Evolutionary conservation across 768 basidiomycete species (phyloP).

Genomic region (Pholiota conissans): DNA sequence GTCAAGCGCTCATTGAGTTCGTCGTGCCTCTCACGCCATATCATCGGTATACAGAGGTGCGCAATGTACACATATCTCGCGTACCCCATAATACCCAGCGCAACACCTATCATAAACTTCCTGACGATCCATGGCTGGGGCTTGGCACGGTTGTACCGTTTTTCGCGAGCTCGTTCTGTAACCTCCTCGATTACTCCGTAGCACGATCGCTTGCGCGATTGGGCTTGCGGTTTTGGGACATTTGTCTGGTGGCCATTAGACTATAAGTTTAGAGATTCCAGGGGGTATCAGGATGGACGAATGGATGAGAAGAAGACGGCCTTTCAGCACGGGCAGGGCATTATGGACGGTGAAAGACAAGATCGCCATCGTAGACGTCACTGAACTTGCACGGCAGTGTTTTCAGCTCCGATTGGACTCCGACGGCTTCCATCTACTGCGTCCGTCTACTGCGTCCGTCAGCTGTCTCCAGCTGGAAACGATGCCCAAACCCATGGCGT

Average conservation of each 20-base stretch:
- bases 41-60: constrained; percentile 71
- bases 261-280: neutral
- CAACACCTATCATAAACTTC: constrained; percentile 66
- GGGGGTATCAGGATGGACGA: no score
- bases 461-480: neutral
- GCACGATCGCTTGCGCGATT: constrained; percentile 23
- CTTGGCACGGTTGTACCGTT: constrained; percentile 38
- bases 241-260: neutral
- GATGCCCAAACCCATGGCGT: no score
- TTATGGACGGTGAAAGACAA: no score
- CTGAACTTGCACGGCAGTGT: no score
- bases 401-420: no score
- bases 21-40: constrained; percentile 43
- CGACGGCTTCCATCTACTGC: neutral
- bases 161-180: constrained; percentile 35
- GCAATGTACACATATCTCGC: constrained; percentile 78
- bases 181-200: constrained; percentile 60
- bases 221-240: neutral
- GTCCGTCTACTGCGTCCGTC: neutral
- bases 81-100: constrained; percentile 63
- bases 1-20: no score
- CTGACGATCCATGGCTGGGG: constrained; percentile 75
- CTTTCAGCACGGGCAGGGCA: no score
- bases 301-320: no score
- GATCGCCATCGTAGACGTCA: no score